Evolutionary conservation across 331 rosid species (phyloP), one percentile per base, ranked within the genome.

Genomic region (Prunus yedoensis): DNA sequence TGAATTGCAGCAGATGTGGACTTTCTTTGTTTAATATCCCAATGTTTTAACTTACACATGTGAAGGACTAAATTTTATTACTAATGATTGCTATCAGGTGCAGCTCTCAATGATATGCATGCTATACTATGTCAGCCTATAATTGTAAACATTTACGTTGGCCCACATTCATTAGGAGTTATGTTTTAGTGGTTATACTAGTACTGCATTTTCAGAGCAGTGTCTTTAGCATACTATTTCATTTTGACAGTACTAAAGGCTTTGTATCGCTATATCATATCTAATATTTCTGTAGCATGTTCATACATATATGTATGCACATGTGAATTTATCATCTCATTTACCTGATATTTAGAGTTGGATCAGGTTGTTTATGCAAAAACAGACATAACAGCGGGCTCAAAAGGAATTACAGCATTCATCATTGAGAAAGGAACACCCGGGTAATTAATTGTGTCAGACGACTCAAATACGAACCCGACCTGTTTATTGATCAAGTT

Each of bases 351-450:
- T 45, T 4, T 45, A 43, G 65, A 82, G 83, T 54, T 83, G 83
- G 71, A 82, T 71, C 93, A 94, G 97, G 89, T 94, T 90, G 90
- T 94, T 66, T 94, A 94, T 74, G 99, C 95, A 46, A 94, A 94
- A 86, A 94, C 99, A 27, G 91, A 92, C 83, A 61, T 79, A 77
- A 84, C 81, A 49, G 96, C 91, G 28, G 93, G 96, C 65, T 91
- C 99, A 77, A 94, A 91, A 84, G 98, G 98, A 83, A 91, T 94
- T 57, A 91, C 97, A 14, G 95, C 98, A 73, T 94, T 94, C 83
- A 94, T 94, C 80, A 90, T 94, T 7, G 97, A 94, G 86, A 91
- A 91, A 79, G 98, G 96, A 86, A 91, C 89, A 90, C 91, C 94
- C 25, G 97, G 98, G 97, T 94, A 47, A 14, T 47, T 47, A 47